A percentile compares a stretch with the other conserved stretches of the same genome.
These are phyloP conservation scores for Botrytis paeoniae DNA, from an alignment of 2,329 filamentous ascomycete genomes.

Conservation along the genomic window DNA sequence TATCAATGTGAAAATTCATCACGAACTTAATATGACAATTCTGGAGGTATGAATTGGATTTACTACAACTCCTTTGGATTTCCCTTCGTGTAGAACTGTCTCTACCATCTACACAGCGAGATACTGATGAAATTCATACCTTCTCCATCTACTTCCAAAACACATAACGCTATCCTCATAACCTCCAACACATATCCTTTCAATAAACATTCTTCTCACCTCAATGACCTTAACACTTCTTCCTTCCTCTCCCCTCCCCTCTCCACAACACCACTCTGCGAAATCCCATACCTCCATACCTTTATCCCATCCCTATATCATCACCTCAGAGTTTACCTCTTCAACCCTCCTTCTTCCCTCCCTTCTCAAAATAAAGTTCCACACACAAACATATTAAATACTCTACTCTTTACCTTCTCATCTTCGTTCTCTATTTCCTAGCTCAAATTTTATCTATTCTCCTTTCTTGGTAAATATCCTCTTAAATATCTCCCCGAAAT, in stretches of 20 bases:
- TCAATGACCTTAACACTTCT: background rate
- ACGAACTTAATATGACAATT: background rate
- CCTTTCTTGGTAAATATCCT: too few species aligned
- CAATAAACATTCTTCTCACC: background rate
- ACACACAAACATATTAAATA: background rate
- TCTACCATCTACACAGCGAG: background rate
- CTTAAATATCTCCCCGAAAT: too few species aligned
- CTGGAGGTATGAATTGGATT: background rate
- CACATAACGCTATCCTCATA: background rate
- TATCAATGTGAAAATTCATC: background rate
- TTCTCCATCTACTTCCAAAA: background rate
- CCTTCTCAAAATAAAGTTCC: background rate
- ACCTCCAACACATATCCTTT: background rate
- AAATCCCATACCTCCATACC: background rate
- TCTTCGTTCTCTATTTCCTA: too few species aligned
- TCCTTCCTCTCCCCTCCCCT: background rate
- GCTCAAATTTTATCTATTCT: too few species aligned
- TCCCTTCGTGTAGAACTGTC: background rate
- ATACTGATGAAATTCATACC: background rate
- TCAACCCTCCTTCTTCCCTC: background rate
- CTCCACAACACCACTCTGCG: too few species aligned
- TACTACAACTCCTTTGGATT: background rate
- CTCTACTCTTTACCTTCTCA: background rate
- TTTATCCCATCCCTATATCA: background rate
- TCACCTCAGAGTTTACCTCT: background rate